Evolutionary conservation across 768 basidiomycete genomes (phyloP).

Genomic region (Serendipita indica): DNA sequence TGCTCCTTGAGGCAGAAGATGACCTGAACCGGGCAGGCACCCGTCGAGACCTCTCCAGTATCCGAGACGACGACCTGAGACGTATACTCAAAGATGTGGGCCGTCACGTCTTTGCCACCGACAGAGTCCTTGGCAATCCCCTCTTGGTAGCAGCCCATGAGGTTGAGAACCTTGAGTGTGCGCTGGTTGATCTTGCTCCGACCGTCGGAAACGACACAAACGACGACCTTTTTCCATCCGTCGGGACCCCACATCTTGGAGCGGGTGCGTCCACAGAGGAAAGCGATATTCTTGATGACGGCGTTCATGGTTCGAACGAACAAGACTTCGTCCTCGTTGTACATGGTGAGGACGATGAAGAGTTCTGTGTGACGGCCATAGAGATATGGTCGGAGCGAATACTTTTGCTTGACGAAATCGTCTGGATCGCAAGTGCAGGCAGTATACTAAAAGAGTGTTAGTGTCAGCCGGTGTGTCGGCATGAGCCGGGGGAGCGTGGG

Average conservation of each 20-base stretch:
- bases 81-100: constrained; percentile 90
- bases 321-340: constrained; percentile 76
- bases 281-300: constrained; percentile 79
- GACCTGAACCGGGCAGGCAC: constrained; percentile 70
- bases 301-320: constrained; percentile 76
- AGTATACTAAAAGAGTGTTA: constrained; percentile 37
- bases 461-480: too few relatives aligned
- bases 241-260: constrained; percentile 79
- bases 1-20: constrained; percentile 89
- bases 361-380: constrained; percentile 73
- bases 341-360: constrained; percentile 95
- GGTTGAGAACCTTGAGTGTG: constrained; percentile 74
- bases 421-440: constrained; percentile 84
- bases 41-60: constrained; percentile 59
- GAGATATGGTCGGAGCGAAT: constrained; percentile 66
- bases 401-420: constrained; percentile 64
- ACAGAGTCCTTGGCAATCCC: constrained; percentile 82
- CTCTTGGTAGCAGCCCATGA: constrained; percentile 81
- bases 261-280: constrained; percentile 51
- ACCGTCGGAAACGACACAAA: constrained; percentile 76
- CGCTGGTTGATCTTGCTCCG: constrained; percentile 78
- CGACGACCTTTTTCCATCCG: constrained; percentile 83
- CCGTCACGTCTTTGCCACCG: constrained; percentile 78
- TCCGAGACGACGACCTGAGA: constrained; percentile 65
- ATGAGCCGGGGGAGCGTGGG: not conserved